phyloP scores from a whole-genome alignment of 805 yeast species.

The Pichia gijzeniarum region DNA sequence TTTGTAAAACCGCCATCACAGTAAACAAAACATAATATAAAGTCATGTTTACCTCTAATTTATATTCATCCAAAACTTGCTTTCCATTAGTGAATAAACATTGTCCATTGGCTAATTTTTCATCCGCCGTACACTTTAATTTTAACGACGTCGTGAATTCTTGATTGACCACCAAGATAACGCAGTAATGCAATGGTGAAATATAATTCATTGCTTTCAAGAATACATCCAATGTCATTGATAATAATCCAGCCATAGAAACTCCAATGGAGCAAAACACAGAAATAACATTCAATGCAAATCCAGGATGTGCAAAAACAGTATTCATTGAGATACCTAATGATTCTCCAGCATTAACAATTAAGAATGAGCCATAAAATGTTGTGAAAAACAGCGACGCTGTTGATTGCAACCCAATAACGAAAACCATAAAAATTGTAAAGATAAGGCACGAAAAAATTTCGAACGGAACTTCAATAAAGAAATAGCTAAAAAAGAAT shows the following conservation, averaged over 20 bases:
- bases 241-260: constrained; percentile 80
- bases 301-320: constrained; percentile 65
- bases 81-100: constrained; percentile 50
- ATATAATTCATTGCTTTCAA: constrained; percentile 66
- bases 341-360: constrained; percentile 75
- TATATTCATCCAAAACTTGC: constrained; percentile 48
- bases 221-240: constrained; percentile 65
- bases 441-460: constrained; percentile 51
- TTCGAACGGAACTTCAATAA: constrained; percentile 66
- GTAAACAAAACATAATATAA: constrained; percentile 35
- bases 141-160: constrained; percentile 46
- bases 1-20: constrained; percentile 36
- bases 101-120: constrained; percentile 26
- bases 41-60: constrained; percentile 34
- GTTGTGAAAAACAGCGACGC: constrained; percentile 61
- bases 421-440: constrained; percentile 58
- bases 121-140: constrained; percentile 39
- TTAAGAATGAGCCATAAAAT: constrained; percentile 45
- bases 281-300: constrained; percentile 70
- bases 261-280: constrained; percentile 63
- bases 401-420: constrained; percentile 65
- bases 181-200: constrained; percentile 73
- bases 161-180: constrained; percentile 51
- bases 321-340: constrained; percentile 78
- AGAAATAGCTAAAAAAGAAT: constrained; percentile 53